Evolutionary conservation across 139 green algal genomes (phyloP), one percentile per base, ranked within the genome.

Genomic region (Closterium sp.): DNA sequence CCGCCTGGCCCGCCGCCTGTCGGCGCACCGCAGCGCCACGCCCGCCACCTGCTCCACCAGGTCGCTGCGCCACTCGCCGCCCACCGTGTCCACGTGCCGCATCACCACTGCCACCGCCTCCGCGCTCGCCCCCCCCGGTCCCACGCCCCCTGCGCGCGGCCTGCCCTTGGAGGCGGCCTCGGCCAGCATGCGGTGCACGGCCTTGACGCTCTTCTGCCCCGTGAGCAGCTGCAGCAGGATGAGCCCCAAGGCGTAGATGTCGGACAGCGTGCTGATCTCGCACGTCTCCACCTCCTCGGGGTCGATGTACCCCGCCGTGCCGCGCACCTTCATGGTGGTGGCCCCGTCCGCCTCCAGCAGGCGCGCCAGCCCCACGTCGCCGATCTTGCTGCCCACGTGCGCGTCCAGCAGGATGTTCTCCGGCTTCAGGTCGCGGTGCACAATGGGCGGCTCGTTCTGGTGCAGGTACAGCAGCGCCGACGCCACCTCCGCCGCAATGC

Each of bases 171-270:
- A 5, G 6, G n/a, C n/a, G 6, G 81, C 81, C 28, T 86, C 81
- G 28, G 81, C 0, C 3, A 86, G 81, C 81, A 86, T 86, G 81
- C 81, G 81, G 81, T 86, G 81, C 81, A 86, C 81, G n/a, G 30
- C 81, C 81, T 86, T 86, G 81, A 86, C 81, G 25, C 30, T 32
- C n/a, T 7, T 35, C 86, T 89, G 35, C 6, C 86, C 87, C 0
- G 66, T 86, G 32, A 91, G 87, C 87, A 91, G 35, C 87, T 91
- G 87, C 32, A 91, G 87, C 87, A 91, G n/a, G 35, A 91, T 86
- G 87, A 91, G 64, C 30, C 87, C 87, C 23, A 91, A 34, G 16
- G 87, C 33, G 69, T 91, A 91, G 28, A 91, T n/a, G 69, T 91
- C 87, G 64, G 1, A 34, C 1, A 32, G n/a, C 34, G 30, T 12